A percentile compares a stretch with the other conserved stretches of the same genome.
phyloP scores from a whole-genome alignment of 352 stramenopile species.

The Phytopythium sindhum region DNA sequence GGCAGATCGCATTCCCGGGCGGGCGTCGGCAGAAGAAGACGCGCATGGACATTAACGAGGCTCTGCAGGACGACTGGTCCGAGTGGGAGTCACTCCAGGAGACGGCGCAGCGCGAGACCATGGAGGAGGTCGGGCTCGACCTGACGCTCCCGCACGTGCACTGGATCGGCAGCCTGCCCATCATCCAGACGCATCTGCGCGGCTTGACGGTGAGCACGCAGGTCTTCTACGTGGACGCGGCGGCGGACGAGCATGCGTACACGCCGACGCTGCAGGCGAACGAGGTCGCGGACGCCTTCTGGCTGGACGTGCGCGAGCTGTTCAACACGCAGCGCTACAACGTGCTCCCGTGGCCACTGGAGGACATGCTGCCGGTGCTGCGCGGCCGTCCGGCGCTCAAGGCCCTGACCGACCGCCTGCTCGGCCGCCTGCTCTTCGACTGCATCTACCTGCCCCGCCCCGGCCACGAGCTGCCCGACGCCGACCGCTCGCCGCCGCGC shows the following conservation, averaged over 20 bases:
- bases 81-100: conserved; percentile 67
- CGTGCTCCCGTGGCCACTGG: conserved; percentile 47
- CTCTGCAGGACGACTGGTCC: conserved; percentile 30
- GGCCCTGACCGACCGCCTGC: conserved; percentile 23
- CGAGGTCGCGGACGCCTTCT: conserved; percentile 79
- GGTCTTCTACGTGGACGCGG: conserved; percentile 73
- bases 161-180: conserved; percentile 58
- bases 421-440: conserved; percentile 62
- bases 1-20: conserved; percentile 78
- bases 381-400: conserved; percentile 28
- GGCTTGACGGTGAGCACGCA: conserved; percentile 66
- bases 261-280: conserved; percentile 48
- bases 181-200: conserved; percentile 59
- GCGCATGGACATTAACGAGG: conserved; percentile 27
- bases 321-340: conserved; percentile 58
- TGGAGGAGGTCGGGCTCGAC: conserved; percentile 80
- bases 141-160: conserved; percentile 60
- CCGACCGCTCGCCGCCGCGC: conserved; percentile 34
- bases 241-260: conserved; percentile 43
- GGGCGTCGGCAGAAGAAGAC: conserved; percentile 64
- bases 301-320: conserved; percentile 79
- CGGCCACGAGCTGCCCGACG: conserved; percentile 27
- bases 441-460: conserved; percentile 78
- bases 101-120: conserved; percentile 70
- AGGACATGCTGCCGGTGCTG: conserved; percentile 52